Base-by-base conservation (phyloP, 2,329 filamentous ascomycete species). In the Colletotrichum endophyticum region DNA sequence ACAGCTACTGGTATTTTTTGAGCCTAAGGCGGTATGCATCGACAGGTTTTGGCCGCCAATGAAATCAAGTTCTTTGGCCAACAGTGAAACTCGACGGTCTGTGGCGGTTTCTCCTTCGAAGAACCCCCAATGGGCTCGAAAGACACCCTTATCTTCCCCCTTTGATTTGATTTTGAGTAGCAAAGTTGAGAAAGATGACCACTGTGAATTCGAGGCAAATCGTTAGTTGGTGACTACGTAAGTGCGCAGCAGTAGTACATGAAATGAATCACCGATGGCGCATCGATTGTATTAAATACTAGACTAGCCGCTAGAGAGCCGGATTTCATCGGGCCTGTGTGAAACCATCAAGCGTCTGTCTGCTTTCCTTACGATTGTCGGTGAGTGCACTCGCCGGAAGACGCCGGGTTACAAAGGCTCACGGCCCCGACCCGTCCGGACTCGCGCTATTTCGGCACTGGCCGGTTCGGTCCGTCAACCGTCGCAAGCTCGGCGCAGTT, bases 391-490 rank as follows among this genome's bases (percentile, higher is more conserved):
- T 22, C 44, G 44, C 44, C 44, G 44, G 44, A 53, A 13, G 44
- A 53, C 44, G 44, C 11, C n/a, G 44, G 11, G 44, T 11, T 22
- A 22, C 11, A 25, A 25, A 53, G 19, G 44, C n/a, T 22, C 44
- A 53, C 44, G 44, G 44, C 44, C 44, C 44, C 44, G 44, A 53
- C 12, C n/a, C 44, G 44, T 22, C 44, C 44, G 44, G 44, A 6
- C 44, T 22, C n/a, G 44, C 44, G 44, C 44, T 53, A 53, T 11
- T 22, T 53, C 44, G 44, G 44, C 44, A 53, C 44, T 53, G 44
- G 44, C 44, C 44, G 44, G 44, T 53, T 53, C 44, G 44, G 44
- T 53, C 44, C 44, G 44, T 53, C 44, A 53, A 53, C 44, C 44
- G 44, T 53, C 44, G 44, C 44, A 53, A 22, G 44, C 44, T 53